Percentiles rank a stretch among this genome's conserved stretches.
These are phyloP conservation scores for Phytophthora syringae DNA, from an alignment of 352 stramenopile species.

Conservation along the genomic window DNA sequence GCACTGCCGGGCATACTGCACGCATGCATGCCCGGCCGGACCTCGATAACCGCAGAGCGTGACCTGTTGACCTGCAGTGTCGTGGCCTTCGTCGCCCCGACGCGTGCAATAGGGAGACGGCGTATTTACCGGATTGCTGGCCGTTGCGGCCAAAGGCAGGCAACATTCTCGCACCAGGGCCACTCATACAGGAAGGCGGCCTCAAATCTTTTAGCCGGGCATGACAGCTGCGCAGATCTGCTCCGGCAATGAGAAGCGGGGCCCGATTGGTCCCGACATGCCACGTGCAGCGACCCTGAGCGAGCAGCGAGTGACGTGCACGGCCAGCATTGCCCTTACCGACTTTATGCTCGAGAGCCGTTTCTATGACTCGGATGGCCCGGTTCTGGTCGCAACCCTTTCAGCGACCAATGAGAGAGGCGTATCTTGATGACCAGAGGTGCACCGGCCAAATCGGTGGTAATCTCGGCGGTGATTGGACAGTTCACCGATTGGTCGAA, in stretches of 20 bases:
- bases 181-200: slow-evolving; percentile 22
- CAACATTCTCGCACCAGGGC: background rate
- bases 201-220: slow-evolving; percentile 34
- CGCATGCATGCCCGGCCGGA: slow-evolving; percentile 11
- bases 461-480: slow-evolving; percentile 25
- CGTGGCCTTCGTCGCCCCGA: background rate
- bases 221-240: slow-evolving; percentile 30
- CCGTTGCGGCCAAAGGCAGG: slow-evolving; percentile 12
- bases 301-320: slow-evolving; percentile 28
- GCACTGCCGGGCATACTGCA: slow-evolving; percentile 8
- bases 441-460: slow-evolving; percentile 10
- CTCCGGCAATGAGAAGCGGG: slow-evolving; percentile 10
- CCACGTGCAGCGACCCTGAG: slow-evolving; percentile 35
- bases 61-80: background rate
- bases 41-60: slow-evolving; percentile 1
- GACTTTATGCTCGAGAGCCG: background rate
- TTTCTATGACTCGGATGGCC: background rate
- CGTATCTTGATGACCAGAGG: slow-evolving; percentile 22
- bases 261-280: slow-evolving; percentile 31
- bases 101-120: background rate
- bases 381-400: background rate
- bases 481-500: slow-evolving; percentile 22
- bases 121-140: background rate
- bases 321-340: slow-evolving; percentile 4
- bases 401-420: slow-evolving; percentile 28